These are phyloP conservation scores for Fusarium pseudocircinatum DNA, from an alignment of 2,329 filamentous ascomycete genomes.

Conservation along the genomic window DNA sequence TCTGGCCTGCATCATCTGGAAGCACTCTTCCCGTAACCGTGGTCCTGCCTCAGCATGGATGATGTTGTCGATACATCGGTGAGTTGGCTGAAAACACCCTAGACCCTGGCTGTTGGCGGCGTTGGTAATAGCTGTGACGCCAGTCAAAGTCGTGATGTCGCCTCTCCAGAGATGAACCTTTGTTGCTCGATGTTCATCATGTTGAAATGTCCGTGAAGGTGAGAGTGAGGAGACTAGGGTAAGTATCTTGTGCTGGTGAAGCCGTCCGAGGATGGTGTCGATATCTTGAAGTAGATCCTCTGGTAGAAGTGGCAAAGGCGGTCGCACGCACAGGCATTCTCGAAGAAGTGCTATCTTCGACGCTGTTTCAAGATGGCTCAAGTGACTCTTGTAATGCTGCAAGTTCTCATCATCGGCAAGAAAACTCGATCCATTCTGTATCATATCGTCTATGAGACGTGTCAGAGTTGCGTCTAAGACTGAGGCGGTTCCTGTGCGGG, in stretches of 20 bases:
- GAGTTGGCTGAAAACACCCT: conserved; percentile 37
- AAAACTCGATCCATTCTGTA: background rate
- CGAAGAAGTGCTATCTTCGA: conserved; percentile 20
- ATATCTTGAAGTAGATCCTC: conserved; percentile 11
- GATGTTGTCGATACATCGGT: conserved; percentile 40
- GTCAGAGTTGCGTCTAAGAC: background rate
- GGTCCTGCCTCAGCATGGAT: conserved; percentile 37
- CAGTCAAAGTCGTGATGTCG: conserved; percentile 32
- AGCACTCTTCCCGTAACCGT: conserved; percentile 30
- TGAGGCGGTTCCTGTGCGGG: background rate
- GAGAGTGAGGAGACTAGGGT: background rate
- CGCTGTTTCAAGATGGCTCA: conserved; percentile 27
- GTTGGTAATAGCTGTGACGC: conserved; percentile 34
- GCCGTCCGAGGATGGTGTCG: conserved; percentile 10
- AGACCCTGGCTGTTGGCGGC: conserved; percentile 35
- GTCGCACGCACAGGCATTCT: conserved; percentile 26
- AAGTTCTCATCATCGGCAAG: background rate
- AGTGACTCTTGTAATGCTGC: conserved; percentile 18
- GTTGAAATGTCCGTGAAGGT: background rate
- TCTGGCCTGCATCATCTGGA: conserved; percentile 8
- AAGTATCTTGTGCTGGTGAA: conserved; percentile 9
- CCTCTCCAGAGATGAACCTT: conserved; percentile 30
- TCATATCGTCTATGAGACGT: conserved; percentile 20
- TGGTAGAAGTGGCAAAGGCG: conserved; percentile 11
- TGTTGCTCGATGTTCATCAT: background rate